These are phyloP conservation scores for Hemileia vastatrix DNA, from an alignment of 1,284 basidiomycete genomes.

Conservation along the genomic window DNA sequence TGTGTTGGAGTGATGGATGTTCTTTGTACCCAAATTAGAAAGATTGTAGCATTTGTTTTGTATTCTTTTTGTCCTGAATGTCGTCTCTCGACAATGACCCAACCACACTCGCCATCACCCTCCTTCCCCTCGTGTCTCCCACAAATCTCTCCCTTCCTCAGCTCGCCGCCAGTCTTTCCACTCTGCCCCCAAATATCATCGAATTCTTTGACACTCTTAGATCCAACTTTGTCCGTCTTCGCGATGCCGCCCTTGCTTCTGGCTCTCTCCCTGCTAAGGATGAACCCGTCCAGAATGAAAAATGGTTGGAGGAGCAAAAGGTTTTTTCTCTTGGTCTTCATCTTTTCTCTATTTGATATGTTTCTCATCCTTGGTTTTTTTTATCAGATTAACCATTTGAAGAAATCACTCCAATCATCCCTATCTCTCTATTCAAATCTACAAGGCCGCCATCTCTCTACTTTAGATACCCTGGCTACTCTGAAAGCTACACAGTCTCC, in stretches of 20 bases:
- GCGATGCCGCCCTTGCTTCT: not conserved
- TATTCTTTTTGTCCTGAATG: too few relatives aligned
- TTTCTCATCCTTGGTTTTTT: not conserved
- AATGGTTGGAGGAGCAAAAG: slow-evolving; percentile 23
- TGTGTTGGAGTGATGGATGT: too few relatives aligned
- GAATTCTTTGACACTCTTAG: not conserved
- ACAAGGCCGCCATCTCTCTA: slow-evolving; percentile 15
- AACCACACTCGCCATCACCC: slow-evolving; percentile 15
- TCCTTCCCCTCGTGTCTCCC: slow-evolving; percentile 9
- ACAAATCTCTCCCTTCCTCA: slow-evolving; percentile 3
- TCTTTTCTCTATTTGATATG: not conserved
- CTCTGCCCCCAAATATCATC: slow-evolving; percentile 15
- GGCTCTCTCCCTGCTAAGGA: not conserved
- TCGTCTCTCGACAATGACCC: too few relatives aligned
- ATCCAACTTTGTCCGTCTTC: not conserved
- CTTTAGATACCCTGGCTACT: slow-evolving; percentile 15
- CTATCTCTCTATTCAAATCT: slow-evolving; percentile 12
- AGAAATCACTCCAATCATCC: slow-evolving; percentile 12
- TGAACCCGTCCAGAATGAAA: too few relatives aligned
- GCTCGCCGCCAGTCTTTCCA: slow-evolving; percentile 20
- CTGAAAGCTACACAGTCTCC: slow-evolving; percentile 13
- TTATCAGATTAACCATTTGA: slow-evolving; percentile 16
- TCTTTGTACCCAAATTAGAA: too few relatives aligned
- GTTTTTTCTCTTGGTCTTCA: not conserved
- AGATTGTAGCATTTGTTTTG: too few relatives aligned